Percentiles rank a stretch among this genome's conserved stretches.
These are phyloP conservation scores for Eragrostis curvula DNA, from an alignment of 176 grass and related monocot genomes.

Conservation along the genomic window DNA sequence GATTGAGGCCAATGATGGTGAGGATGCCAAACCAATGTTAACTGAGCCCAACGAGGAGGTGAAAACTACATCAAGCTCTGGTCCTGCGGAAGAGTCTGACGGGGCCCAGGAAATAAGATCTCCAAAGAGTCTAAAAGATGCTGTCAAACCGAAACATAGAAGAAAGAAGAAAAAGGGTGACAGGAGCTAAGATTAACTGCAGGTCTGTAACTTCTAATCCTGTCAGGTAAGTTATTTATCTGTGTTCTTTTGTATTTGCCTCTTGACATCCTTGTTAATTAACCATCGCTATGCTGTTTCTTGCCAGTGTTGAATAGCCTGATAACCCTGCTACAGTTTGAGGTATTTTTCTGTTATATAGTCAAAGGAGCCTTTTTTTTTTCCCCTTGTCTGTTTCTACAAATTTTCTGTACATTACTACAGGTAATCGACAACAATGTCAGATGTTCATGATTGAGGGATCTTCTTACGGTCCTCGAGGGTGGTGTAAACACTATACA, in stretches of 20 bases:
- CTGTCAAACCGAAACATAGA: slow-evolving; percentile 82
- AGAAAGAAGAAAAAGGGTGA: slow-evolving; percentile 63
- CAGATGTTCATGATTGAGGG: not conserved
- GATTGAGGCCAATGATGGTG: slow-evolving; percentile 35
- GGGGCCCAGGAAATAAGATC: slow-evolving; percentile 50
- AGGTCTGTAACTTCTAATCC: slow-evolving; percentile 10
- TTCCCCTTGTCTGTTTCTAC: not conserved
- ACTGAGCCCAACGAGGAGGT: slow-evolving; percentile 45
- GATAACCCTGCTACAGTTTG: slow-evolving; percentile 8
- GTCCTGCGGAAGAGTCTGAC: slow-evolving; percentile 35
- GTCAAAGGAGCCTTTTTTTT: not conserved
- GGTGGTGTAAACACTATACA: not conserved
- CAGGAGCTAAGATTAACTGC: slow-evolving; percentile 37
- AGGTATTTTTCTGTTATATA: not conserved
- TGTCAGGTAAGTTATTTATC: slow-evolving; percentile 13
- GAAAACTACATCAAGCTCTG: slow-evolving; percentile 40
- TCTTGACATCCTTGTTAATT: not conserved
- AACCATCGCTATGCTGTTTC: not conserved
- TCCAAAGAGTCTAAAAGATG: slow-evolving; percentile 82
- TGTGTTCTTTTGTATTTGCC: not conserved
- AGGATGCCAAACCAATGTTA: slow-evolving; percentile 37
- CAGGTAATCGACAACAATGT: not conserved
- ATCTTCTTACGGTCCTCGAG: not conserved
- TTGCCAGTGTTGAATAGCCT: not conserved
- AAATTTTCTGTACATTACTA: not conserved